These are phyloP conservation scores for Ophiostoma populinum DNA, from an alignment of 2,329 filamentous ascomycete species.

Conservation along the genomic window DNA sequence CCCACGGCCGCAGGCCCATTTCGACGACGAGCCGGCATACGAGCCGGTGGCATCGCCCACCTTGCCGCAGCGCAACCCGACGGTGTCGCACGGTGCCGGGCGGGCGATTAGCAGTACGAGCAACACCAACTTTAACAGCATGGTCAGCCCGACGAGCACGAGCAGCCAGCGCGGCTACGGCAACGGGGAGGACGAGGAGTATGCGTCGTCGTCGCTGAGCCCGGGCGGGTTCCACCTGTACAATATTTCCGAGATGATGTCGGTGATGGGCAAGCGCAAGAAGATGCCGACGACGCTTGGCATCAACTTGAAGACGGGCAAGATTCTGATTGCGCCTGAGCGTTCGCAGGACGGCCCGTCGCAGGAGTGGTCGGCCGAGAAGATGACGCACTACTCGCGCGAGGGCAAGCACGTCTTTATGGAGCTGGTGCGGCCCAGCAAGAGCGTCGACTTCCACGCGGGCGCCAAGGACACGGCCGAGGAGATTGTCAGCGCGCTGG, in stretches of 20 bases:
- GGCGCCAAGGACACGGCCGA: conserved; percentile 92
- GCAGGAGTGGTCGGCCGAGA: conserved; percentile 87
- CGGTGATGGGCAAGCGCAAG: conserved; percentile 91
- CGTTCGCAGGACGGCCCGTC: conserved; percentile 66
- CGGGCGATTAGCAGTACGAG: background rate
- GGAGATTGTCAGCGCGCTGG: conserved; percentile 76
- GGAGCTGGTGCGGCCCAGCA: conserved; percentile 80
- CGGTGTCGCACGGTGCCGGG: background rate
- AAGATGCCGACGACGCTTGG: conserved; percentile 96
- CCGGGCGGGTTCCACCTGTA: conserved; percentile 84
- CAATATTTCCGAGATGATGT: conserved; percentile 94
- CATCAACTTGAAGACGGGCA: conserved; percentile 76
- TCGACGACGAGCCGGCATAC: conserved; percentile 14
- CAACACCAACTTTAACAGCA: background rate
- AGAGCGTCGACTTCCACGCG: conserved; percentile 91
- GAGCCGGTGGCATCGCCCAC: conserved; percentile 14
- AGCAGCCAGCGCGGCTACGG: background rate
- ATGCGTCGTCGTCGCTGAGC: conserved; percentile 23
- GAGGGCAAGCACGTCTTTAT: conserved; percentile 97
- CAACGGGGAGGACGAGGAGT: conserved; percentile 18
- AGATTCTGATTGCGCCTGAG: conserved; percentile 81
- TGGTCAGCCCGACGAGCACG: conserved; percentile 10
- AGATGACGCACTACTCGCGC: conserved; percentile 91
- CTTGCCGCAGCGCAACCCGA: conserved; percentile 10
- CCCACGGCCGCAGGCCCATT: conserved; percentile 36